These are phyloP conservation scores for Trichosporon coremiiforme DNA, from an alignment of 1,284 basidiomycete genomes.

Conservation along the genomic window DNA sequence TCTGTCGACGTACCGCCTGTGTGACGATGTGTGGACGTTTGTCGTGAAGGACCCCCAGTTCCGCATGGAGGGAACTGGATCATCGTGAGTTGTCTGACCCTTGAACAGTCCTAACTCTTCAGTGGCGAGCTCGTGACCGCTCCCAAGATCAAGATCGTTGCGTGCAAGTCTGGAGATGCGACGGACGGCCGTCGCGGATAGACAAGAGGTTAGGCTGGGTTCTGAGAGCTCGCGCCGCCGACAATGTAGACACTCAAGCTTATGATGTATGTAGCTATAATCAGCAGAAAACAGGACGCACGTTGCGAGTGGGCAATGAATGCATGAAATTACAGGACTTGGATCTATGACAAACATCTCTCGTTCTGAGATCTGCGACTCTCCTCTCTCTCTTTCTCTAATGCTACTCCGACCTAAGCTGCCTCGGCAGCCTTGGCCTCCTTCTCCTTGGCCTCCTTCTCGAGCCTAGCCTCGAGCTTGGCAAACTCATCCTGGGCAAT, in stretches of 20 bases:
- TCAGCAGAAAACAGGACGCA: not conserved
- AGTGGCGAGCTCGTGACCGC: constrained; percentile 61
- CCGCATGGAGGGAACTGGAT: constrained; percentile 83
- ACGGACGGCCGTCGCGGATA: constrained; percentile 59
- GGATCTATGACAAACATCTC: constrained; percentile 13
- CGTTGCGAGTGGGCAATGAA: constrained; percentile 1
- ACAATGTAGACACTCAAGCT: constrained; percentile 16
- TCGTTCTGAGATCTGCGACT: no score
- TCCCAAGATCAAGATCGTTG: constrained; percentile 87
- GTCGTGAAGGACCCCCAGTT: constrained; percentile 87
- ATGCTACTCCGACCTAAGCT: constrained; percentile 35
- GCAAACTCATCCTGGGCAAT: constrained; percentile 87
- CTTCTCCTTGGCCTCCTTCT: constrained; percentile 56
- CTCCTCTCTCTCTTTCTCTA: not conserved
- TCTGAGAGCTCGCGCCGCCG: not conserved
- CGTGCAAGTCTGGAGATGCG: constrained; percentile 89
- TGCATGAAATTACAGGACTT: constrained; percentile 3
- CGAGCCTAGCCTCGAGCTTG: constrained; percentile 81
- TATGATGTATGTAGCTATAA: constrained; percentile 27
- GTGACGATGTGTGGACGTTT: constrained; percentile 97
- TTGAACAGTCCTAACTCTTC: constrained; percentile 14
- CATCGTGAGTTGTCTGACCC: constrained; percentile 35
- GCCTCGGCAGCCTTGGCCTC: constrained; percentile 33
- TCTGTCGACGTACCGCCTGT: constrained; percentile 86
- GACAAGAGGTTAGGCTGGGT: not conserved